phyloP scores from a whole-genome alignment of 2,329 filamentous ascomycete genomes.

The Chalaropsis ovoidea region DNA sequence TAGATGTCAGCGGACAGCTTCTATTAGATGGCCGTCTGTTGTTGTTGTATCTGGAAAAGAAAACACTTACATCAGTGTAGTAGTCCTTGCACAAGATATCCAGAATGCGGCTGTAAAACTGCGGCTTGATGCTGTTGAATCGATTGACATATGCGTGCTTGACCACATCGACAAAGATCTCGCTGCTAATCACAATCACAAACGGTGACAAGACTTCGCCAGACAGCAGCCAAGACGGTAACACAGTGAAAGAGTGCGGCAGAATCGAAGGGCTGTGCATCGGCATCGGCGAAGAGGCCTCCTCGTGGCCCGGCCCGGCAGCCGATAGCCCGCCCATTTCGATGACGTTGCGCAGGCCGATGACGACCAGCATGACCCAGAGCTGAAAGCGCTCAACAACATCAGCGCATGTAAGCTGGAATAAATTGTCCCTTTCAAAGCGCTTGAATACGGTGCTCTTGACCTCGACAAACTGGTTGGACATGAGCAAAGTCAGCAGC shows the following conservation, averaged over 20 bases:
- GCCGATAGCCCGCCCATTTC: conserved; percentile 79
- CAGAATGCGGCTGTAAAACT: conserved; percentile 77
- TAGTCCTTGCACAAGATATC: conserved; percentile 96
- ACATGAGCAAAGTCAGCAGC: conserved; percentile 79
- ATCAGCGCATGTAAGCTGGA: conserved; percentile 92
- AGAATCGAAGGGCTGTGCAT: conserved; percentile 63
- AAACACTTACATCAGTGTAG: conserved; percentile 66
- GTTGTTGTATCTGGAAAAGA: background rate
- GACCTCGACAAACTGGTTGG: conserved; percentile 98
- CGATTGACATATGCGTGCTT: conserved; percentile 98
- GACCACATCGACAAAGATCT: conserved; percentile 93
- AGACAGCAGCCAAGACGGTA: conserved; percentile 66
- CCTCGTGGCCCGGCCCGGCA: conserved; percentile 33
- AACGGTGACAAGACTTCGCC: conserved; percentile 89
- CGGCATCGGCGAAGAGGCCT: conserved; percentile 38
- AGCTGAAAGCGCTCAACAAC: conserved; percentile 95
- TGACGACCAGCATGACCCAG: conserved; percentile 95
- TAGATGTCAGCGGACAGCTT: background rate
- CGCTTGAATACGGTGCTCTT: conserved; percentile 98
- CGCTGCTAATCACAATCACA: conserved; percentile 83
- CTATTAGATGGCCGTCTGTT: too few relatives aligned
- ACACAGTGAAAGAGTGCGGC: conserved; percentile 79
- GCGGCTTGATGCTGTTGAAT: conserved; percentile 93
- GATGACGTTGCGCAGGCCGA: conserved; percentile 89
- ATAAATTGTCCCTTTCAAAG: conserved; percentile 94